A percentile compares a stretch with the other conserved stretches of the same genome.
Evolutionary conservation across 2,329 filamentous ascomycete species (phyloP).

Genomic region (Fusarium albosuccineum): DNA sequence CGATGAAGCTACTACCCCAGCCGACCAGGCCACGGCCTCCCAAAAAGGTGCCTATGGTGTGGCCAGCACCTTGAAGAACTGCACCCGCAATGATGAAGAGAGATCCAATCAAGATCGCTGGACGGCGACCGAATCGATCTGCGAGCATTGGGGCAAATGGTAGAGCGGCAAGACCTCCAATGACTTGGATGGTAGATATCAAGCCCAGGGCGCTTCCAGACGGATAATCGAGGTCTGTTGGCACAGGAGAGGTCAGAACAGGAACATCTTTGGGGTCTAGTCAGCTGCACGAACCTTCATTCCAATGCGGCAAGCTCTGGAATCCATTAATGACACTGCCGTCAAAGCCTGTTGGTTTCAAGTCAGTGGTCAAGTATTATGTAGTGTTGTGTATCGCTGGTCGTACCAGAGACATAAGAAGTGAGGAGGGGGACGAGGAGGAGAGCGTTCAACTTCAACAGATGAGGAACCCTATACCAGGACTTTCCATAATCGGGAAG

Average conservation of each 20-base stretch:
- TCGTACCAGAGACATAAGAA: constrained; percentile 49
- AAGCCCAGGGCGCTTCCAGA: constrained; percentile 46
- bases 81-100: constrained; percentile 39
- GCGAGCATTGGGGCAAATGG: constrained; percentile 49
- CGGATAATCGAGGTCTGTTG: constrained; percentile 49
- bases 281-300: constrained; percentile 49
- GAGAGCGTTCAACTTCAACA: constrained; percentile 42
- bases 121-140: constrained; percentile 52
- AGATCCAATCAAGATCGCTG: constrained; percentile 6
- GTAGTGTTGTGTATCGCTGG: no score
- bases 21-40: constrained; percentile 49
- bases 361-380: neutral
- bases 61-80: constrained; percentile 45
- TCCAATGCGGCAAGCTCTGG: constrained; percentile 53
- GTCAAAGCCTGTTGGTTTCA: constrained; percentile 44
- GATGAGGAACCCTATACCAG: constrained; percentile 13
- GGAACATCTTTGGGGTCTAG: no score
- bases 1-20: constrained; percentile 44
- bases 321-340: constrained; percentile 52
- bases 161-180: constrained; percentile 50
- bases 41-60: constrained; percentile 46
- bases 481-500: neutral
- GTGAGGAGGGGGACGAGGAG: constrained; percentile 53
- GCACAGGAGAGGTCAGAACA: no score
- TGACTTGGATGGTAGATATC: constrained; percentile 46